Conservation (phyloP, 2,329 filamentous ascomycete species). For the Tolypocladium tropicale region DNA sequence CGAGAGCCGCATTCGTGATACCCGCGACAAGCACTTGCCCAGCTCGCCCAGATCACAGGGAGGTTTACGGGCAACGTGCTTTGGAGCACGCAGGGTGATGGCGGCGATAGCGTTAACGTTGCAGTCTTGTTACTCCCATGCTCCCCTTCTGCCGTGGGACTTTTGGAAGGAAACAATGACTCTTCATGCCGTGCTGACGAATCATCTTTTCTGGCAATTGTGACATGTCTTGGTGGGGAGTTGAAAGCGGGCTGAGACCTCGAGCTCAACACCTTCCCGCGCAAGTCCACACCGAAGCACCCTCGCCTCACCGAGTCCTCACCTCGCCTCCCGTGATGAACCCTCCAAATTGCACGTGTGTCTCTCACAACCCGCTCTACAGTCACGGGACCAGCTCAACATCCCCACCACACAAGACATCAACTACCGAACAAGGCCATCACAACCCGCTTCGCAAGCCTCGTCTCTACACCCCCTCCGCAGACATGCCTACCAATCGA, state of each 20-base stretch:
- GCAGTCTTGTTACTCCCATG: too few relatives aligned
- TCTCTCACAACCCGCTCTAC: background rate
- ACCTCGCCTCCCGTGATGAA: background rate
- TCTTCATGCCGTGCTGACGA: background rate
- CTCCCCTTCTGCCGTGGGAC: too few relatives aligned
- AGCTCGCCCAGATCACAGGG: too few relatives aligned
- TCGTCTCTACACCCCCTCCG: background rate
- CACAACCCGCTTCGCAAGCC: background rate
- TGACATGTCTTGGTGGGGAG: background rate
- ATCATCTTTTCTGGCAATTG: background rate
- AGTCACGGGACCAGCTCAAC: background rate
- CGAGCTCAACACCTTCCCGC: too few relatives aligned
- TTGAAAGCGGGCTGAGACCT: background rate
- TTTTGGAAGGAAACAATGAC: background rate
- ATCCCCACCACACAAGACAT: background rate
- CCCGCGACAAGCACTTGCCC: too few relatives aligned
- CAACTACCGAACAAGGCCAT: background rate
- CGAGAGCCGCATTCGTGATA: too few relatives aligned
- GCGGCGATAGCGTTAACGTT: too few relatives aligned
- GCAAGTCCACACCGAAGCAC: background rate
- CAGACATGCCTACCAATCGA: background rate
- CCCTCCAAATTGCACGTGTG: background rate
- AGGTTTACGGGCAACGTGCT: too few relatives aligned
- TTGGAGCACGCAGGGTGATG: too few relatives aligned
- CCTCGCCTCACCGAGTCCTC: background rate